Conservation (phyloP, 2,329 filamentous ascomycete genomes). For the Aureobasidium sp. region DNA sequence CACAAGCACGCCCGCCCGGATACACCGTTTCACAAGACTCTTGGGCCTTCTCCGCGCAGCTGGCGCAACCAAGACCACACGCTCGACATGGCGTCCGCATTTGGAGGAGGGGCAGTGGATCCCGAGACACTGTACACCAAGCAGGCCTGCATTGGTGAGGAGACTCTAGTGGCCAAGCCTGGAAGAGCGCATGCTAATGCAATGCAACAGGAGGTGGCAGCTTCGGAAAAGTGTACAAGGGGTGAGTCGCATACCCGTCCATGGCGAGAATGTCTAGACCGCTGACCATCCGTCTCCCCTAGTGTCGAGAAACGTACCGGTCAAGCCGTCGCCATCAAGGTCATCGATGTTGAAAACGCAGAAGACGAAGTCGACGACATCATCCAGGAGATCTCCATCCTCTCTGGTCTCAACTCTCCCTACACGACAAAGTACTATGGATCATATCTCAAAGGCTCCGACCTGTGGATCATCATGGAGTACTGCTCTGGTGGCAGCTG, state of each 20-base stretch:
- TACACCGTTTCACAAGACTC: neutral
- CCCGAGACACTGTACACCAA: slow-evolving; percentile 90
- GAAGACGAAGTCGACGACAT: slow-evolving; percentile 99
- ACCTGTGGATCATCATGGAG: slow-evolving; percentile 99
- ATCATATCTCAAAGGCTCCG: slow-evolving; percentile 89
- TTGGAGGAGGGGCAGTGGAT: slow-evolving; percentile 39
- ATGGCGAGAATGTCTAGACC: neutral
- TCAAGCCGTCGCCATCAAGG: slow-evolving; percentile 91
- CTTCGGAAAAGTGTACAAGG: slow-evolving; percentile 98
- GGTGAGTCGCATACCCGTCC: slow-evolving; percentile 44
- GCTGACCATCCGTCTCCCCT: slow-evolving; percentile 5
- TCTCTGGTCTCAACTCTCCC: slow-evolving; percentile 89
- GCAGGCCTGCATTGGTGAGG: slow-evolving; percentile 40
- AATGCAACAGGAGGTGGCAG: slow-evolving; percentile 68
- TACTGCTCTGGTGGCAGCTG: slow-evolving; percentile 96
- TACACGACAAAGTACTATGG: slow-evolving; percentile 98
- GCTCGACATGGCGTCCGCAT: slow-evolving; percentile 9
- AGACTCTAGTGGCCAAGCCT: neutral
- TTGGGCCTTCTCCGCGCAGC: neutral
- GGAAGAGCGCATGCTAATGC: neutral
- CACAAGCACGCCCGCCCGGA: neutral
- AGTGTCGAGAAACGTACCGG: slow-evolving; percentile 90
- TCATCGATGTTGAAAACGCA: slow-evolving; percentile 97
- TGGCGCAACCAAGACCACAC: neutral
- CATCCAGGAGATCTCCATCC: slow-evolving; percentile 95